phyloP scores from a whole-genome alignment of 768 basidiomycete species.

The Suillus sp. region DNA sequence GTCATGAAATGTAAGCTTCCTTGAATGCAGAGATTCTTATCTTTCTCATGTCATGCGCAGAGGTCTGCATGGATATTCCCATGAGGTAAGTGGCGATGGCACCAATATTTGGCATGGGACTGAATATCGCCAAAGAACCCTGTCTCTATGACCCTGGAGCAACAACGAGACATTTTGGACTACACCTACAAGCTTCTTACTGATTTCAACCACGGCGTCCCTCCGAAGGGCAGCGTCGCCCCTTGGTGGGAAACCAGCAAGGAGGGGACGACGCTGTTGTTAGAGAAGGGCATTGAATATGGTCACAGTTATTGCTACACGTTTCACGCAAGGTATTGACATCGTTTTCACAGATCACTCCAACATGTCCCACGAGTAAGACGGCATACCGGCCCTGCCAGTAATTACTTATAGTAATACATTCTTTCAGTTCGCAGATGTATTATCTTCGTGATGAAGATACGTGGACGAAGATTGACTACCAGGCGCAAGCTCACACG shows the following conservation, averaged over 20 bases:
- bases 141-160: conserved; percentile 55
- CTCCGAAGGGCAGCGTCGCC: conserved; percentile 66
- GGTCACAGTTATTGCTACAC: conserved; percentile 39
- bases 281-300: conserved; percentile 76
- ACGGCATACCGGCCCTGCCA: neutral
- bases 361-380: conserved; percentile 54
- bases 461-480: conserved; percentile 74
- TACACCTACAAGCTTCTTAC: conserved; percentile 67
- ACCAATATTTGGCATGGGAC: neutral
- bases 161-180: conserved; percentile 72
- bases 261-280: conserved; percentile 62
- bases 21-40: neutral
- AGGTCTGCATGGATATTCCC: conserved; percentile 71
- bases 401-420: neutral
- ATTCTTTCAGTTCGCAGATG: conserved; percentile 51
- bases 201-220: conserved; percentile 59
- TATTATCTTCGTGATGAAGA: conserved; percentile 72
- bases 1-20: conserved; percentile 62
- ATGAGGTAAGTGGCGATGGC: conserved; percentile 46
- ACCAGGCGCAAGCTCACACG: conserved; percentile 51
- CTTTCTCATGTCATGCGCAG: conserved; percentile 30
- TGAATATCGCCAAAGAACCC: conserved; percentile 49
- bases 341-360: conserved; percentile 50
- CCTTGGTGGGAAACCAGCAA: conserved; percentile 83
- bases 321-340: conserved; percentile 18